A percentile compares a stretch with the other conserved stretches of the same genome.
phyloP scores from a whole-genome alignment of 2,329 filamentous ascomycete genomes.

The Truncatella angustata region DNA sequence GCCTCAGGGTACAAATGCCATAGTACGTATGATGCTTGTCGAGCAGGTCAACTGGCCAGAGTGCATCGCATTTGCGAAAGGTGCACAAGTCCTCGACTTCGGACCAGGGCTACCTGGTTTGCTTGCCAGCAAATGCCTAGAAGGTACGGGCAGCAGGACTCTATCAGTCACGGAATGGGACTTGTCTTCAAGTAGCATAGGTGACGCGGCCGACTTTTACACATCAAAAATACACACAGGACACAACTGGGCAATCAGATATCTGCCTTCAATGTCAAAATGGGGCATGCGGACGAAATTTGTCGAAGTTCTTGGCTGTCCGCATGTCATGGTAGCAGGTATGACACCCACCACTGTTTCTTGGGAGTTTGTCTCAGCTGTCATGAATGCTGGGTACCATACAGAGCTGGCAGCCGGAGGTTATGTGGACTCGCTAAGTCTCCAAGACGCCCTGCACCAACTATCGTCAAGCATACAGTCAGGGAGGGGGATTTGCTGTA shows the following conservation, averaged over 20 bases:
- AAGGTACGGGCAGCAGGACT: neutral
- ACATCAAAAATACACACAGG: neutral
- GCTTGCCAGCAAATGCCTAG: neutral
- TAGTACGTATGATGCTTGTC: neutral
- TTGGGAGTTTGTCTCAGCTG: conserved; percentile 87
- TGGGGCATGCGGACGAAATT: conserved; percentile 67
- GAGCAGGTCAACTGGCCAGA: neutral
- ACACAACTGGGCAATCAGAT: neutral
- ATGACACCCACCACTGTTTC: conserved; percentile 91
- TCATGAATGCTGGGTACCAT: conserved; percentile 96
- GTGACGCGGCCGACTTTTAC: neutral
- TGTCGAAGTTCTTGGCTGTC: conserved; percentile 67
- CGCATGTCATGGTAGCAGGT: conserved; percentile 85
- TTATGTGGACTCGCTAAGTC: conserved; percentile 77
- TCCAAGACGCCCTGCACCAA: conserved; percentile 79
- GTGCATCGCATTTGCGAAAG: neutral
- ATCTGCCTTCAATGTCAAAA: conserved; percentile 57
- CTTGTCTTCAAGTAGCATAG: neutral
- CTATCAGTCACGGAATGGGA: neutral
- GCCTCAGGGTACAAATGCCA: neutral
- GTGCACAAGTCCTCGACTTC: neutral
- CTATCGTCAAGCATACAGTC: conserved; percentile 81
- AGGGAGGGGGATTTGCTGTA: conserved; percentile 83
- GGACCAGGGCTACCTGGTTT: neutral
- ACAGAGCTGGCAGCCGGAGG: conserved; percentile 87